These are phyloP conservation scores for Penicillium malachiteum DNA, from an alignment of 495 filamentous ascomycete species.

Conservation along the genomic window DNA sequence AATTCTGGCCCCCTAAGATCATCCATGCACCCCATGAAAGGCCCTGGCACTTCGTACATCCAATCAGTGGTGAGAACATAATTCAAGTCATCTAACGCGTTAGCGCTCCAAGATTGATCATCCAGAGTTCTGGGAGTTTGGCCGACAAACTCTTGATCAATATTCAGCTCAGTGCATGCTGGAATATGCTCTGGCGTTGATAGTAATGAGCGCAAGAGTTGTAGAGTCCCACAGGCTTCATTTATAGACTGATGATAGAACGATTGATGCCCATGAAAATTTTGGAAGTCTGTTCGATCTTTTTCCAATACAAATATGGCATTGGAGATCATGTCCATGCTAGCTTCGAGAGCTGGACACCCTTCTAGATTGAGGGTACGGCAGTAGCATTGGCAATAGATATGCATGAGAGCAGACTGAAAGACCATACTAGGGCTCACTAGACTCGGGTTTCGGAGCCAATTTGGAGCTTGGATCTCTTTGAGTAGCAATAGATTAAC, in stretches of 20 bases:
- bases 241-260: background rate
- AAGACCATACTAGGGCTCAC: conserved; percentile 3
- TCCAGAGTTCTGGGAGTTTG: background rate
- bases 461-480: background rate
- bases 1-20: background rate
- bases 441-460: conserved; percentile 8
- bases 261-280: background rate
- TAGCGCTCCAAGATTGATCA: background rate
- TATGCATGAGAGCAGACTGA: conserved; percentile 8
- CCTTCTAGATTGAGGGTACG: background rate
- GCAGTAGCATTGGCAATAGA: conserved; percentile 7
- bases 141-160: background rate
- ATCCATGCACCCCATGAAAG: conserved; percentile 8
- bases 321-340: background rate
- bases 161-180: background rate
- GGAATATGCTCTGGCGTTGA: background rate
- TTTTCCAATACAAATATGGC: background rate
- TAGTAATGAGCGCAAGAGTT: conserved; percentile 1
- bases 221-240: background rate
- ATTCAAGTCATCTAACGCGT: conserved; percentile 2
- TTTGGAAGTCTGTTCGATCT: background rate
- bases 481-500: background rate
- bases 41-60: conserved; percentile 1
- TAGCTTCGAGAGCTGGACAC: conserved; percentile 3
- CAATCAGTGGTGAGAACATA: conserved; percentile 9